Evolutionary conservation across 2,329 filamentous ascomycete species (phyloP).

Genomic region (Sordariomycetes sp.): DNA sequence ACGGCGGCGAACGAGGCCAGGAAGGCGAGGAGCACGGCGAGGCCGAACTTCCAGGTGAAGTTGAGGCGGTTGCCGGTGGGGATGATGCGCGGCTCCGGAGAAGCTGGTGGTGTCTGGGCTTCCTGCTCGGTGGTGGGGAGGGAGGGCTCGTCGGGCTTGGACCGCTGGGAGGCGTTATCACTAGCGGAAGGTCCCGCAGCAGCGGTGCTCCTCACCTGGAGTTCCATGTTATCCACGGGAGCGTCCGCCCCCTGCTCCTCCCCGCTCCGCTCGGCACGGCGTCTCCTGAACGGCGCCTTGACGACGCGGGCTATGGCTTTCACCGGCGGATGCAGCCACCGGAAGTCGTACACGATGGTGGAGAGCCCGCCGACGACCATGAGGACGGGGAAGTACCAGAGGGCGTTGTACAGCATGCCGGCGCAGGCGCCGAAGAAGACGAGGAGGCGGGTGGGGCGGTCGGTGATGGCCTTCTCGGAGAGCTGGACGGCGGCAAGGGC

Average conservation of each 20-base stretch:
- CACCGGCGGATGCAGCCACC: conserved; percentile 29
- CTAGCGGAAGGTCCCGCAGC: background rate
- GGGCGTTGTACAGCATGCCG: conserved; percentile 57
- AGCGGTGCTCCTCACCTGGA: background rate
- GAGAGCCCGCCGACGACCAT: conserved; percentile 43
- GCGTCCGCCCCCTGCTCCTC: background rate
- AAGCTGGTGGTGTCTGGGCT: background rate
- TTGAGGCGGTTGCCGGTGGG: conserved; percentile 21
- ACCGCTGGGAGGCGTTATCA: conserved; percentile 1
- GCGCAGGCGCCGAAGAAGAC: conserved; percentile 54
- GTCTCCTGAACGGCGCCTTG: background rate
- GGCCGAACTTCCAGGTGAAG: conserved; percentile 33
- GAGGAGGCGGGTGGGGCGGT: conserved; percentile 49
- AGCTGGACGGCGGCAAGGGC: conserved; percentile 59
- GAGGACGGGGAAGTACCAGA: conserved; percentile 66
- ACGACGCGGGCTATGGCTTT: background rate
- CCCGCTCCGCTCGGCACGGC: background rate
- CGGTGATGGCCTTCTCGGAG: conserved; percentile 56
- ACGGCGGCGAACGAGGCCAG: conserved; percentile 44
- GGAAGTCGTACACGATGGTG: conserved; percentile 45
- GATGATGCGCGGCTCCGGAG: conserved; percentile 16
- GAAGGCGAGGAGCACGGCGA: conserved; percentile 33
- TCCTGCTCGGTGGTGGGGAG: conserved; percentile 2
- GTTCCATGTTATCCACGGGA: background rate
- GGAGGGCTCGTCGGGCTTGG: background rate